Base-by-base conservation (phyloP, 106 monocot genomes). In the Allium fistulosum region DNA sequence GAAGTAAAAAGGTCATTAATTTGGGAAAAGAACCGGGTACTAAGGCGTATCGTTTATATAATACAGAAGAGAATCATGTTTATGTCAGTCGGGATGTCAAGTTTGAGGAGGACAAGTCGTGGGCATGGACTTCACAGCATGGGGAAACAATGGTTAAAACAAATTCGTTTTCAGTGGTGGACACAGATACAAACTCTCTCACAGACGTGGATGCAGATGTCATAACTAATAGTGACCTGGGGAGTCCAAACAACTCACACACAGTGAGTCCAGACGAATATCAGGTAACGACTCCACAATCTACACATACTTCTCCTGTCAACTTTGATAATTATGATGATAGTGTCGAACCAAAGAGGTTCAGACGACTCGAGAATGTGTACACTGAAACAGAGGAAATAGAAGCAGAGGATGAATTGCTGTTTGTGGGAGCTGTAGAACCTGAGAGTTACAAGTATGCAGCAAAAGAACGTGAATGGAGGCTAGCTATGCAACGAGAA, bases 21-120 rank as follows among this genome's bases (percentile, higher is more conserved):
- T 8, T 66, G 48, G 66, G 66, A 10, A 16, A 48, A 9, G 17
- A 7, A 11, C 11, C 6, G 10, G 28, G 17, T 7, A n/a, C 66
- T 15, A 66, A 66, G n/a, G 66, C 17, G 8, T 66, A 66, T n/a
- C 37, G 17, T 14, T 17, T 51, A 11, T 66, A 66, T n/a, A 66
- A 49, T 66, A 47, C 3, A 10, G 14, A 14, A 16, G 51, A 11
- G 8, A n/a, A 49, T 7, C 48, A 66, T n/a, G 16, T 66, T 15
- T 16, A 16, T 0, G 15, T 49, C 6, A 49, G 49, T 49, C 17
- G 66, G 17, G 66, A 66, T 66, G 66, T 51, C 13, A 10, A 7
- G 9, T 49, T 66, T 17, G 66, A 66, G 17, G 66, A 66, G 17
- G 10, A 66, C 16, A 49, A 15, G 12, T 46, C 47, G 9, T 66